Conservation (phyloP, 306 rosid species). For the Malus orientalis region DNA sequence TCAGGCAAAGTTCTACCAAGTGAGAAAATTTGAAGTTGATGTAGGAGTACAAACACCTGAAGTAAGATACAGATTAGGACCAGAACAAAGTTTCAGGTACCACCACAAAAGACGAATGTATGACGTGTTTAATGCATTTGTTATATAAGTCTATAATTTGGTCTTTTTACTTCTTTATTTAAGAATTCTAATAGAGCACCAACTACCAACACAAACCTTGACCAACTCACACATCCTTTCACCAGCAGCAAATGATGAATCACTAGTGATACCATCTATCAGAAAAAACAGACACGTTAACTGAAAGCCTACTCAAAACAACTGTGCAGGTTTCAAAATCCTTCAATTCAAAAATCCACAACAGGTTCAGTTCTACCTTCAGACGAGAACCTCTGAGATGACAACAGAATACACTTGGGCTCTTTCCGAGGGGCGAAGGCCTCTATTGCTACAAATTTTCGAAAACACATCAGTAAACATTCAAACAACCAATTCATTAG, state of each 20-base stretch:
- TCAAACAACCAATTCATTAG: slow-evolving; percentile 12
- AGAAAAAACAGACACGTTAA: slow-evolving; percentile 21
- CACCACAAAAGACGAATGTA: neutral
- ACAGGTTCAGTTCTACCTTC: slow-evolving; percentile 35
- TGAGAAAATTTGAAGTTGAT: slow-evolving; percentile 80
- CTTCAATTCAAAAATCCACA: neutral
- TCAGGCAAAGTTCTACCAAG: slow-evolving; percentile 73
- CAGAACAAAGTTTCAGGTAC: neutral
- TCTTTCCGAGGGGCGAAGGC: slow-evolving; percentile 78
- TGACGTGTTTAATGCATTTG: neutral
- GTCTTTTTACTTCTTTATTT: neutral
- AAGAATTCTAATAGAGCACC: neutral
- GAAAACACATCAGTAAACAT: slow-evolving; percentile 18
- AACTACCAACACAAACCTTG: slow-evolving; percentile 53
- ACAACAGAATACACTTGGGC: slow-evolving; percentile 51
- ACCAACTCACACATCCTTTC: slow-evolving; percentile 81
- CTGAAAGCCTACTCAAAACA: neutral
- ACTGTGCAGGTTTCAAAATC: neutral
- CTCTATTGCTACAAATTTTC: slow-evolving; percentile 63
- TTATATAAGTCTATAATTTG: neutral
- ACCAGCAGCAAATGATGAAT: slow-evolving; percentile 68
- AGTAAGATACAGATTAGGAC: slow-evolving; percentile 9
- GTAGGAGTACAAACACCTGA: slow-evolving; percentile 79
- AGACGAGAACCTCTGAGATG: slow-evolving; percentile 33
- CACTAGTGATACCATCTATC: slow-evolving; percentile 45